phyloP scores from a whole-genome alignment of 169 alveolate genomes.

The Cryptosporidium meleagridis region DNA sequence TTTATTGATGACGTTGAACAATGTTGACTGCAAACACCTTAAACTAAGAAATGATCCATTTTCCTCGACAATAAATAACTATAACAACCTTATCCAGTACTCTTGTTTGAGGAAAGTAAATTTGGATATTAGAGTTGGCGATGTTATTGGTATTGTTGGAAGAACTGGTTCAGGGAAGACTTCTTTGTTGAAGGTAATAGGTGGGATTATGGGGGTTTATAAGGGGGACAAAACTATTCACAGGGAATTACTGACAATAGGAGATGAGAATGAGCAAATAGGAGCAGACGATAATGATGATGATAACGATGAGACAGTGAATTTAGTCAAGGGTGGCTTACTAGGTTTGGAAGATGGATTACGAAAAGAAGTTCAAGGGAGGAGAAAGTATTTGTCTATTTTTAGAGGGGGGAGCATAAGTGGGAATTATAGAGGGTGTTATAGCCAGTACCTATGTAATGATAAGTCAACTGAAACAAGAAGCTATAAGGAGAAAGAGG shows the following conservation, averaged over 20 bases:
- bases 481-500: background rate
- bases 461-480: background rate
- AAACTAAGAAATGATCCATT: conserved; percentile 26
- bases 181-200: conserved; percentile 31
- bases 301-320: background rate
- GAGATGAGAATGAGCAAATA: background rate
- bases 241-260: background rate
- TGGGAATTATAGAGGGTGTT: background rate
- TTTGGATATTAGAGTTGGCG: conserved; percentile 37
- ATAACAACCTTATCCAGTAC: background rate
- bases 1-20: background rate
- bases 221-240: conserved; percentile 6
- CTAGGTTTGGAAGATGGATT: background rate
- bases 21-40: conserved; percentile 33
- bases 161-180: conserved; percentile 72
- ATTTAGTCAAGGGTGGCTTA: background rate
- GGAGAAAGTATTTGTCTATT: background rate
- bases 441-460: background rate
- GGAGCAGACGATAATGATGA: background rate
- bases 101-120: conserved; percentile 23
- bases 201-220: conserved; percentile 17
- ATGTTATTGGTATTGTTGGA: conserved; percentile 43
- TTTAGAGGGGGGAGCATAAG: background rate
- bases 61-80: background rate
- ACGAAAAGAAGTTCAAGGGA: background rate